Base-by-base conservation (phyloP, 169 alveolate species). In the Besnoitia besnoiti region DNA sequence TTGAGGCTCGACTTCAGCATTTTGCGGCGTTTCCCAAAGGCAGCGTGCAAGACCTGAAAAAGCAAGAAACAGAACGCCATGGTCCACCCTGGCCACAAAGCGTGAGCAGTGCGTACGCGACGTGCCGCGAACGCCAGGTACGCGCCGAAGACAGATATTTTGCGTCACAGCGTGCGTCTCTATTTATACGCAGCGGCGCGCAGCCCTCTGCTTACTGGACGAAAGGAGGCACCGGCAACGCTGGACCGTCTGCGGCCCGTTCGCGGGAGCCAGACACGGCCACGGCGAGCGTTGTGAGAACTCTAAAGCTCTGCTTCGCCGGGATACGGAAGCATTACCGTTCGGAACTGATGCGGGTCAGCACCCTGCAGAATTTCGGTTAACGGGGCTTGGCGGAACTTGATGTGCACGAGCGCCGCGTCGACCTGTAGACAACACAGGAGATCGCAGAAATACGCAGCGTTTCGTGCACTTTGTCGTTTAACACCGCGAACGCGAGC, bases 21-120 rank as follows among this genome's bases (percentile, higher is more conserved):
- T 67, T 90, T 90, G 27, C 93, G 84, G 16, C 93, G 90, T 85
- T 80, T 85, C 27, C 91, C 85, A 62, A 90, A 90, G 39, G 93
- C 93, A 21, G 90, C 85, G 50, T 77, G 87, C 85, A 90, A 61
- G 21, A 90, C 93, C 90, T 90, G 90, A 30, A 40, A 77, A 40
- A 39, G n/a, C n/a, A 77, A 39, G 37, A 40, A 77, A 10, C 85
- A 24, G 79, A 62, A 30, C 46, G 12, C 2, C 67, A 16, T 51
- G 24, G n/a, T 14, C 67, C 14, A 24, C 24, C 67, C 67, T 16
- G 67, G 14, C 67, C 67, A 51, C 67, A 24, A 51, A 51, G 67
- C n/a, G 24, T 51, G 24, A 51, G 24, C 67, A 14, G n/a, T 14
- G 14, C 67, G 24, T 24, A 24, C 67, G n/a, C 24, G n/a, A 51